Percentiles rank a stretch among this genome's conserved stretches.
Evolutionary conservation across 2,329 filamentous ascomycete genomes (phyloP).

Genomic region (Stagonosporopsis rhizophila): DNA sequence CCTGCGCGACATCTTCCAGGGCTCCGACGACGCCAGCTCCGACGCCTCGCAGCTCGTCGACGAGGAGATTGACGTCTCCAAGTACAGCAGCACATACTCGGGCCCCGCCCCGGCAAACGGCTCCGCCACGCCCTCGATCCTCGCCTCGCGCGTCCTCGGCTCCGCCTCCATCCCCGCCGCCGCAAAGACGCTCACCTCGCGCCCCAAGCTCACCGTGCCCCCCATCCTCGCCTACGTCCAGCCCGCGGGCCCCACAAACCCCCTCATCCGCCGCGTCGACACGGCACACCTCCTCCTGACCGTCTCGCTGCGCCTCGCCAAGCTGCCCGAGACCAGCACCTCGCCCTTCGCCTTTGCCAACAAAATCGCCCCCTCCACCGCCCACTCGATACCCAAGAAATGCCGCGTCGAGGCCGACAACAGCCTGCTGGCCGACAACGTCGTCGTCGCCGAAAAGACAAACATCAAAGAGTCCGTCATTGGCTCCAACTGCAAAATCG

Average conservation of each 20-base stretch:
- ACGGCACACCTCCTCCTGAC: slow-evolving; percentile 81
- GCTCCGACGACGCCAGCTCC: slow-evolving; percentile 49
- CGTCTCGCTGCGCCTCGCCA: slow-evolving; percentile 85
- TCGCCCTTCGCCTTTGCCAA: slow-evolving; percentile 79
- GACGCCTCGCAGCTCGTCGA: slow-evolving; percentile 50
- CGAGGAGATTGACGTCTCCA: slow-evolving; percentile 62
- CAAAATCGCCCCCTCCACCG: slow-evolving; percentile 75
- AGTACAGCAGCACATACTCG: slow-evolving; percentile 61
- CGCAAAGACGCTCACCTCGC: slow-evolving; percentile 37
- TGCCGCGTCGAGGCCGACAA: slow-evolving; percentile 85
- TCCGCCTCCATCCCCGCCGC: slow-evolving; percentile 38
- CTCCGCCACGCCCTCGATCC: slow-evolving; percentile 21
- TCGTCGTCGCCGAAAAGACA: slow-evolving; percentile 84
- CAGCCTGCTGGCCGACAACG: slow-evolving; percentile 85
- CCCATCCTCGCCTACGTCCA: slow-evolving; percentile 85
- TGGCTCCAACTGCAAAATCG: slow-evolving; percentile 85
- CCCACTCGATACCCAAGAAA: slow-evolving; percentile 78
- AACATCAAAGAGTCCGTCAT: slow-evolving; percentile 94
- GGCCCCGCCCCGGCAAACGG: slow-evolving; percentile 19
- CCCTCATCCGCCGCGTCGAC: slow-evolving; percentile 86
- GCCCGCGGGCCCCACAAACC: slow-evolving; percentile 62
- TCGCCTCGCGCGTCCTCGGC: slow-evolving; percentile 48
- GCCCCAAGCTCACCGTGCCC: slow-evolving; percentile 63
- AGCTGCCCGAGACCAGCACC: slow-evolving; percentile 66
- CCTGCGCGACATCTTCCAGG: slow-evolving; percentile 70